These are phyloP conservation scores for Prunus fruticosa DNA, from an alignment of 306 rosid species.

Conservation along the genomic window DNA sequence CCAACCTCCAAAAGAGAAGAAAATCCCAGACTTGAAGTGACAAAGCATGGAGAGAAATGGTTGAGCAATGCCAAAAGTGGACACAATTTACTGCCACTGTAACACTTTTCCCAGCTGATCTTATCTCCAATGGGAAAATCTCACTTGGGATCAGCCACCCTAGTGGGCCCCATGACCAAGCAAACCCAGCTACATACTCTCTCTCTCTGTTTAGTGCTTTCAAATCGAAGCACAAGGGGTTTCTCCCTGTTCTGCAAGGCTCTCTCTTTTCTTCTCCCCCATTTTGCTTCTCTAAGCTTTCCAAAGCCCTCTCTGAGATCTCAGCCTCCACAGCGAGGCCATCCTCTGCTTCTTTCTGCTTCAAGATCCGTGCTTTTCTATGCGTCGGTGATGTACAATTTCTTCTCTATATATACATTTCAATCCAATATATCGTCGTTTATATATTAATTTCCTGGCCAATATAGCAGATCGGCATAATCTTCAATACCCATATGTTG, in stretches of 20 bases:
- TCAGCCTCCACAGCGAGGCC: not conserved
- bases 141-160: too few species aligned
- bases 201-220: too few species aligned
- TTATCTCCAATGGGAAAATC: too few species aligned
- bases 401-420: not conserved
- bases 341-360: conserved; percentile 2
- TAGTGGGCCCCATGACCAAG: too few species aligned
- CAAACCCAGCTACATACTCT: too few species aligned
- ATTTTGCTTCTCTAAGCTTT: not conserved
- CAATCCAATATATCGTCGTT: conserved; percentile 3
- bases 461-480: conserved; percentile 11
- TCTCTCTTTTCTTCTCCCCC: not conserved
- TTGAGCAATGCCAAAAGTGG: too few species aligned
- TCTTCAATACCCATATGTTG: conserved; percentile 21
- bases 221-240: too few species aligned
- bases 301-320: not conserved
- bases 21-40: too few species aligned
- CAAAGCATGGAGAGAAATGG: too few species aligned
- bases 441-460: not conserved
- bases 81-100: too few species aligned
- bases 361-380: conserved; percentile 30
- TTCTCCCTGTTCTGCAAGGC: not conserved
- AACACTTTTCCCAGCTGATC: too few species aligned
- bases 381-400: conserved; percentile 43
- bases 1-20: too few species aligned